Percentiles rank a stretch among this genome's conserved stretches.
Evolutionary conservation across 371 early-diverging fungal species (phyloP).

Genomic region (Mortierella sp.): DNA sequence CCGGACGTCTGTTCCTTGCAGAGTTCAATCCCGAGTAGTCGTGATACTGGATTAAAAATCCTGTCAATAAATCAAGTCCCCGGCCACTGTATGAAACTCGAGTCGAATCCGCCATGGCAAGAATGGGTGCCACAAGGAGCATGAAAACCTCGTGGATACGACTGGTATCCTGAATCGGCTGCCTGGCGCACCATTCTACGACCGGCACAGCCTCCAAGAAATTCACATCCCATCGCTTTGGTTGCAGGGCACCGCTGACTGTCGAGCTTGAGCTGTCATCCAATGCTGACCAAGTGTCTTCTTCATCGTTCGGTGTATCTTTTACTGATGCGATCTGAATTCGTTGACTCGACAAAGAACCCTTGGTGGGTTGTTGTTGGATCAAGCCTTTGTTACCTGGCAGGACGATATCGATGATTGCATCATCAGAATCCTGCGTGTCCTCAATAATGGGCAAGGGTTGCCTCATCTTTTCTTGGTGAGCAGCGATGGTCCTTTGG

Average conservation of each 20-base stretch:
- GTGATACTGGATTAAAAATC: constrained; percentile 30
- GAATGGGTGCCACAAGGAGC: constrained; percentile 36
- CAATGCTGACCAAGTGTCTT: constrained; percentile 18
- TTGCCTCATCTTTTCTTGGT: constrained; percentile 26
- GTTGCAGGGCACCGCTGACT: not conserved
- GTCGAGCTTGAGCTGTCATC: constrained; percentile 8
- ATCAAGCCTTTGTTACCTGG: not conserved
- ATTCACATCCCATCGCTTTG: constrained; percentile 27
- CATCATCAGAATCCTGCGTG: not conserved
- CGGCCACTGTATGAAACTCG: constrained; percentile 18
- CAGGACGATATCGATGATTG: not conserved
- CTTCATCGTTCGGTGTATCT: constrained; percentile 45
- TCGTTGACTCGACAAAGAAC: not conserved
- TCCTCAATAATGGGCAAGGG: not conserved
- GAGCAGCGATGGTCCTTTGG: constrained; percentile 19
- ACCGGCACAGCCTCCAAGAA: constrained; percentile 35
- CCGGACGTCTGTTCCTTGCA: not conserved
- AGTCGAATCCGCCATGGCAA: constrained; percentile 29
- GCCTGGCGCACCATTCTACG: constrained; percentile 47
- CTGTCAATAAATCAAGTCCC: constrained; percentile 31
- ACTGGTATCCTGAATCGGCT: constrained; percentile 32
- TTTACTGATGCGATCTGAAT: constrained; percentile 31
- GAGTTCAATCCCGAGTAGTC: not conserved
- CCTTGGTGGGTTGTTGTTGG: constrained; percentile 1
- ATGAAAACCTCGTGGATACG: constrained; percentile 43